Conservation (phyloP, 106 monocot species). For the Allium sativum region DNA sequence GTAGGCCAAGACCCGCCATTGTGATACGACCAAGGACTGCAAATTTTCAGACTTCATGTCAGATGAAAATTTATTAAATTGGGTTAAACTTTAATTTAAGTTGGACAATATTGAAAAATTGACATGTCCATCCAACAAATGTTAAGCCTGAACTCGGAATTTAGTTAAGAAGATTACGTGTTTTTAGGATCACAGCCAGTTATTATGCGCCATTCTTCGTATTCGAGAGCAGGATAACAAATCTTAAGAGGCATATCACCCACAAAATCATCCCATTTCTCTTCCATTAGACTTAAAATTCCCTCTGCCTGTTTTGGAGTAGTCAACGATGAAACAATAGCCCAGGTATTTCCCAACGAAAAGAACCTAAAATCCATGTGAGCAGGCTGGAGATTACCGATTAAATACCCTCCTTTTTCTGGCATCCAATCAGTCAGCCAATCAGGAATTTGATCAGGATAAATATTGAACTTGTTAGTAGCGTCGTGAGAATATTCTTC, state of each 20-base stretch:
- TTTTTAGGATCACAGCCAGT: constrained; percentile 95
- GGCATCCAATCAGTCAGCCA: constrained; percentile 91
- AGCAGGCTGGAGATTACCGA: constrained; percentile 84
- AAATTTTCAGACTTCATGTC: constrained; percentile 4
- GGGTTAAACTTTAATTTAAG: neutral
- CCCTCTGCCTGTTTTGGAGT: constrained; percentile 66
- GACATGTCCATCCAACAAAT: too few species aligned
- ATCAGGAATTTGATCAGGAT: constrained; percentile 80
- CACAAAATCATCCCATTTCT: constrained; percentile 86
- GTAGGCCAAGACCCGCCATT: constrained; percentile 96
- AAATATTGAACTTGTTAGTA: constrained; percentile 88
- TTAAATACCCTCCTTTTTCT: constrained; percentile 78
- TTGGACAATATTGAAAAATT: too few species aligned
- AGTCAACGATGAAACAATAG: constrained; percentile 65
- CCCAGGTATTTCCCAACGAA: constrained; percentile 79
- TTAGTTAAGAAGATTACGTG: constrained; percentile 36
- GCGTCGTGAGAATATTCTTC: constrained; percentile 95
- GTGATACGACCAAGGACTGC: constrained; percentile 91
- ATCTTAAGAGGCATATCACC: constrained; percentile 85
- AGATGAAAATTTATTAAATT: neutral
- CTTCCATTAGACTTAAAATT: constrained; percentile 72
- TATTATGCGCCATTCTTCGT: constrained; percentile 85
- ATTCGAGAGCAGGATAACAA: constrained; percentile 74
- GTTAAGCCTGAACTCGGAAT: too few species aligned
- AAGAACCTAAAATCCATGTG: constrained; percentile 97